A percentile compares a stretch with the other conserved stretches of the same genome.
Evolutionary conservation across 805 yeast genomes (phyloP).

Genomic region (Alloascoidea africana): DNA sequence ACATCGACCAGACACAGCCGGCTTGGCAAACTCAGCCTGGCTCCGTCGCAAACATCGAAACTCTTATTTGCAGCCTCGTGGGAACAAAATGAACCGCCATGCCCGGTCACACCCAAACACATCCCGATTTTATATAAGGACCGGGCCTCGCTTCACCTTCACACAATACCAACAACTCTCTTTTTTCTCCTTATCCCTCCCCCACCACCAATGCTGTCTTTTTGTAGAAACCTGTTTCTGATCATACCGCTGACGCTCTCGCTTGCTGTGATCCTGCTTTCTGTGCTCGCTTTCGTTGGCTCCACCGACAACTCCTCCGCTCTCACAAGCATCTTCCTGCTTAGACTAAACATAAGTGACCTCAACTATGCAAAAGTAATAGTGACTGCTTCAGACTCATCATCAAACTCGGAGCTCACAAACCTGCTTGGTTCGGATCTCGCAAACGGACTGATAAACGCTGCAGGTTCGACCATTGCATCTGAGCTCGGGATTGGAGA

Average conservation of each 20-base stretch:
- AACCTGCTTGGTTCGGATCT: too few species aligned
- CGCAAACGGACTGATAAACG: constrained; percentile 7
- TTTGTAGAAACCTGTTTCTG: not conserved
- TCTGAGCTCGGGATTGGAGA: constrained; percentile 25
- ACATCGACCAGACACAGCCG: too few species aligned
- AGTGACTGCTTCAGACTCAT: constrained; percentile 5
- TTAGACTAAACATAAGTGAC: constrained; percentile 29
- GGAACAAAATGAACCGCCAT: too few species aligned
- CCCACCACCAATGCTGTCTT: too few species aligned
- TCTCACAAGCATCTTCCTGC: constrained; percentile 28
- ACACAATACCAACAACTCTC: too few species aligned
- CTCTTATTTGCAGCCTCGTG: too few species aligned
- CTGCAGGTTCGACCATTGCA: constrained; percentile 8
- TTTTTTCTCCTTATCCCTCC: too few species aligned
- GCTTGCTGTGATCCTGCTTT: constrained; percentile 28
- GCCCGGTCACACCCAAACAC: too few species aligned
- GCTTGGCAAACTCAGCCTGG: too few species aligned
- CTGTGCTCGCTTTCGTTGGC: constrained; percentile 37
- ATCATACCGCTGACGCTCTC: constrained; percentile 8
- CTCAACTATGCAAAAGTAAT: constrained; percentile 12
- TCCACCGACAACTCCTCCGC: constrained; percentile 26
- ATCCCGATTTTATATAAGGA: too few species aligned
- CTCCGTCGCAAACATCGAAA: too few species aligned
- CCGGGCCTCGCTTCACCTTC: too few species aligned
- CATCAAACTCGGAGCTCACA: not conserved